phyloP scores from a whole-genome alignment of 2,329 filamentous ascomycete genomes.

The Pyrenochaeta sp. region DNA sequence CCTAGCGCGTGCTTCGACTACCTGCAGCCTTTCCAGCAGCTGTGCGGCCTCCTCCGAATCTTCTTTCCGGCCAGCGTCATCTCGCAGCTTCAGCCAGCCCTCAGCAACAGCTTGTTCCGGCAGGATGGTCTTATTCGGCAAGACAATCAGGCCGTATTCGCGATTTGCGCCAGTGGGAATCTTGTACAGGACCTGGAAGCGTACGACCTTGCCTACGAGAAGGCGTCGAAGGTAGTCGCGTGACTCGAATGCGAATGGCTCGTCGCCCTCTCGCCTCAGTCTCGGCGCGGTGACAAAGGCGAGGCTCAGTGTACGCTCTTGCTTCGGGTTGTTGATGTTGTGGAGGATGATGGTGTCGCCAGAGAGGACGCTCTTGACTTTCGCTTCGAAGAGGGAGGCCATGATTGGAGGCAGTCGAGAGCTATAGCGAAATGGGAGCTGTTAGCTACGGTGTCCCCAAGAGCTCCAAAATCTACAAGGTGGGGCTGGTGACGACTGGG shows the following conservation, averaged over 20 bases:
- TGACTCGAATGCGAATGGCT: slow-evolving; percentile 92
- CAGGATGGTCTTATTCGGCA: slow-evolving; percentile 74
- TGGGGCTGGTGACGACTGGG: slow-evolving; percentile 7
- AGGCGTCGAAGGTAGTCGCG: slow-evolving; percentile 89
- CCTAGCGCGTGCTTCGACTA: slow-evolving; percentile 79
- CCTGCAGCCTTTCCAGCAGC: slow-evolving; percentile 79
- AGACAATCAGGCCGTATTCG: slow-evolving; percentile 83
- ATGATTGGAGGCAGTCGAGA: slow-evolving; percentile 32
- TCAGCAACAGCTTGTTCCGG: slow-evolving; percentile 86
- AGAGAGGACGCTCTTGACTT: slow-evolving; percentile 91
- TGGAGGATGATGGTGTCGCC: slow-evolving; percentile 90
- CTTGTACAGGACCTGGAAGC: slow-evolving; percentile 86
- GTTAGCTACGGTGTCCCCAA: slow-evolving; percentile 42
- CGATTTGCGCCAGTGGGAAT: slow-evolving; percentile 79
- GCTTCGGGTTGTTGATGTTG: slow-evolving; percentile 79
- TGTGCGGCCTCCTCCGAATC: slow-evolving; percentile 77
- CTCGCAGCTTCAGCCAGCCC: slow-evolving; percentile 91
- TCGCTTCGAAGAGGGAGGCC: slow-evolving; percentile 50
- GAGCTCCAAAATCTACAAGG: slow-evolving; percentile 8
- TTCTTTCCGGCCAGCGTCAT: slow-evolving; percentile 92
- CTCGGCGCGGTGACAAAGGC: slow-evolving; percentile 92
- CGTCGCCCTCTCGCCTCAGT: slow-evolving; percentile 86
- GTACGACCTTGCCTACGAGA: slow-evolving; percentile 84
- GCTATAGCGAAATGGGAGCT: slow-evolving; percentile 20
- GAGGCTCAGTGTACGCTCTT: slow-evolving; percentile 87